Conservation (phyloP, 2,329 filamentous ascomycete genomes). For the Clonostachys sp. region DNA sequence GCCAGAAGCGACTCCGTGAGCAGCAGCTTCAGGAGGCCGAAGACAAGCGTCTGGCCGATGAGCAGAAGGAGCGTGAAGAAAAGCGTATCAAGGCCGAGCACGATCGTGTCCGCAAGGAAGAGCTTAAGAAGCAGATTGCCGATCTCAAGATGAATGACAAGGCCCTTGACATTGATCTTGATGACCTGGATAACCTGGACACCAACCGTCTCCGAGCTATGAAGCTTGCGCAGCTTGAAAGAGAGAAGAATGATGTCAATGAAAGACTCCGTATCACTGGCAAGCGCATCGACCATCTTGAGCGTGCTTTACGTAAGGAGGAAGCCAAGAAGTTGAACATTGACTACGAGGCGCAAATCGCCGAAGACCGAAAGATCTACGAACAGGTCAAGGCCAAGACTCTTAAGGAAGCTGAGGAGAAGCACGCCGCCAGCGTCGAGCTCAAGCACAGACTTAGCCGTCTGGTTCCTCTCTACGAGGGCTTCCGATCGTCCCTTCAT, state of each 20-base stretch:
- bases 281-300: slow-evolving; percentile 94
- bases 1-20: slow-evolving; percentile 78
- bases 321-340: slow-evolving; percentile 85
- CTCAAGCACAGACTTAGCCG: slow-evolving; percentile 89
- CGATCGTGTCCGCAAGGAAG: slow-evolving; percentile 85
- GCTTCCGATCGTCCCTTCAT: slow-evolving; percentile 76
- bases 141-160: slow-evolving; percentile 89
- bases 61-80: slow-evolving; percentile 86
- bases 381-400: slow-evolving; percentile 75
- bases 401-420: slow-evolving; percentile 73
- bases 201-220: slow-evolving; percentile 86
- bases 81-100: slow-evolving; percentile 83
- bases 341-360: slow-evolving; percentile 81
- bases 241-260: slow-evolving; percentile 94
- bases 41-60: slow-evolving; percentile 81
- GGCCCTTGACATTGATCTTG: slow-evolving; percentile 68
- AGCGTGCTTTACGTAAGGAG: slow-evolving; percentile 94
- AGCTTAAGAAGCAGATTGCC: slow-evolving; percentile 86
- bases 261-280: slow-evolving; percentile 87
- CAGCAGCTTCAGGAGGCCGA: slow-evolving; percentile 89
- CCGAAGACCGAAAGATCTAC: slow-evolving; percentile 74
- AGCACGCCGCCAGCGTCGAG: slow-evolving; percentile 88
- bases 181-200: slow-evolving; percentile 82
- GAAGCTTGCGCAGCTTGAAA: slow-evolving; percentile 93
- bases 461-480: slow-evolving; percentile 79